A percentile compares a stretch with the other conserved stretches of the same genome.
Evolutionary conservation across 2,329 filamentous ascomycete species (phyloP).

Genomic region (Botrytis galanthina): DNA sequence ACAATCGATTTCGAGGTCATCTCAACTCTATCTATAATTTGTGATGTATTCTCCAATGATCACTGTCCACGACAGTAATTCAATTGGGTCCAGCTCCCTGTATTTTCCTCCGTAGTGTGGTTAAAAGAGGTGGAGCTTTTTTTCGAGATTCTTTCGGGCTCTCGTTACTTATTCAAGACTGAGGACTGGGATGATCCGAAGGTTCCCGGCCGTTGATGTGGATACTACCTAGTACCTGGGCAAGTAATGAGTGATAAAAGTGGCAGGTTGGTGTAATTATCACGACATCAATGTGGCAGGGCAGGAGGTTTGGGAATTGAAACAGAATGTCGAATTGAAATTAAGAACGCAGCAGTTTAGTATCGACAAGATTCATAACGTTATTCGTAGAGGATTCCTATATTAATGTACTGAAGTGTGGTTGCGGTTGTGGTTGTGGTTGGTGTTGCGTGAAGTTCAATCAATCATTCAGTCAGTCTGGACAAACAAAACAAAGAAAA

Average conservation of each 20-base stretch:
- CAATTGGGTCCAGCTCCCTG: constrained; percentile 14
- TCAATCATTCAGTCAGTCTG: not conserved
- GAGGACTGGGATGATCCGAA: not conserved
- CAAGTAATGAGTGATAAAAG: not conserved
- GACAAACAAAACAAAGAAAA: not conserved
- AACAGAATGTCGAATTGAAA: not conserved
- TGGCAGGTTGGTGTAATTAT: not conserved
- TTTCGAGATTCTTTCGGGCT: not conserved
- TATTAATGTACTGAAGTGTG: not conserved
- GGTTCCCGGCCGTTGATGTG: not conserved
- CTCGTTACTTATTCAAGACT: not conserved
- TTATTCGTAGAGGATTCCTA: not conserved
- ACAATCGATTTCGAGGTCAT: constrained; percentile 31
- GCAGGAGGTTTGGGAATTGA: not conserved
- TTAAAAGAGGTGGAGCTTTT: constrained; percentile 9
- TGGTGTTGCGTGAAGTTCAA: not conserved
- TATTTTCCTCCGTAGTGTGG: not conserved
- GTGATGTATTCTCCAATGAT: constrained; percentile 16
- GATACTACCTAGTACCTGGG: not conserved
- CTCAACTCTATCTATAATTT: constrained; percentile 16
- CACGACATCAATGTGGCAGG: not conserved
- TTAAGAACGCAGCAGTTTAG: not conserved
- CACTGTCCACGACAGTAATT: constrained; percentile 17
- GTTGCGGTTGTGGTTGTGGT: not conserved
- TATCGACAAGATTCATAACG: not conserved